phyloP scores from a whole-genome alignment of 441 rosid genomes.

The Codiaeum variegatum region DNA sequence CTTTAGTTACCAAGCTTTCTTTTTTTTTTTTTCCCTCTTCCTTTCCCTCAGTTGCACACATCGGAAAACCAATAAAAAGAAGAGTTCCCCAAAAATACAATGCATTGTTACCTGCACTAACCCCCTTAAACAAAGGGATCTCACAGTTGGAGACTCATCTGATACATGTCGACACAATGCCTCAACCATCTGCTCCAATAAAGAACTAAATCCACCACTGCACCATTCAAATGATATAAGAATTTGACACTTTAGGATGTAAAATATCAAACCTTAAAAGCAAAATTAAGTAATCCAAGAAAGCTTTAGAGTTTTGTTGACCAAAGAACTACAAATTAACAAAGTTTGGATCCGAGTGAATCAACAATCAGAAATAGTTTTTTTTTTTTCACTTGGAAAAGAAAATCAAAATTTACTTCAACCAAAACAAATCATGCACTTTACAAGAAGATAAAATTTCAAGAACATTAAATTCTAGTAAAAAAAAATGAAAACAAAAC shows the following conservation, averaged over 20 bases:
- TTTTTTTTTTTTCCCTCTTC: not conserved
- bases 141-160: constrained; percentile 92
- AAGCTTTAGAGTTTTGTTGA: not conserved
- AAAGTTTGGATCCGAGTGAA: not conserved
- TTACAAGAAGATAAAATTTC: not conserved
- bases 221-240: constrained; percentile 29
- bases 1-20: not conserved
- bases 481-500: not conserved
- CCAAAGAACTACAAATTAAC: not conserved
- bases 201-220: constrained; percentile 75
- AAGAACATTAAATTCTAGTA: not conserved
- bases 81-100: not conserved
- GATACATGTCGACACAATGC: constrained; percentile 91
- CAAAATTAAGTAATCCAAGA: not conserved
- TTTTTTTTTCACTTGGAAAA: not conserved
- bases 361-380: not conserved
- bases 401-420: not conserved
- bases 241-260: constrained; percentile 9
- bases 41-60: not conserved
- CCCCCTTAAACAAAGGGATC: constrained; percentile 95
- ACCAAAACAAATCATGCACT: not conserved
- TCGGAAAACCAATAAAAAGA: constrained; percentile 13
- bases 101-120: constrained; percentile 67
- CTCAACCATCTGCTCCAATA: constrained; percentile 94
- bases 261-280: not conserved